Evolutionary conservation across 2,329 filamentous ascomycete genomes (phyloP).

Genomic region (Cladorrhinum sp.): DNA sequence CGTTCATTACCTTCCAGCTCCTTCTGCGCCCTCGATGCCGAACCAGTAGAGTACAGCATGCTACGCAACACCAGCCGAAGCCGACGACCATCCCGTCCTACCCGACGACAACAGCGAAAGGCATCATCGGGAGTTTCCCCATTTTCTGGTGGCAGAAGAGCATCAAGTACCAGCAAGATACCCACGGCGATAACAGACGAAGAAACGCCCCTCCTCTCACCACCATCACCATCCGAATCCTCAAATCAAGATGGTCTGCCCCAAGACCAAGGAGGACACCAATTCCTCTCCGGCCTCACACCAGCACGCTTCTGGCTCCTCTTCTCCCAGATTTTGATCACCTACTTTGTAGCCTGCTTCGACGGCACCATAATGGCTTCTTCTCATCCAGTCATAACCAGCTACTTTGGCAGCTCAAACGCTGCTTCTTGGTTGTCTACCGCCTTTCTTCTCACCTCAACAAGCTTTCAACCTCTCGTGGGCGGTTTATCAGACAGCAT

Average conservation of each 20-base stretch:
- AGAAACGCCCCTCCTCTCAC: conserved; percentile 16
- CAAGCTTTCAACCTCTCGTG: conserved; percentile 71
- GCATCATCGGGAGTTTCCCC: background rate
- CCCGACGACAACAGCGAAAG: background rate
- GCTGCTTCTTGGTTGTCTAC: conserved; percentile 81
- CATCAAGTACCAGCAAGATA: background rate
- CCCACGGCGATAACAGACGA: too few species aligned
- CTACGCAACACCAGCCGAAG: conserved; percentile 34
- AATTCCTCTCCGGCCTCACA: conserved; percentile 47
- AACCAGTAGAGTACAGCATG: conserved; percentile 40
- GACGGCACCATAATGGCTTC: conserved; percentile 81
- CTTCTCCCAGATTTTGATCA: conserved; percentile 57
- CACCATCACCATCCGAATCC: background rate
- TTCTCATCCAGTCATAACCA: conserved; percentile 74
- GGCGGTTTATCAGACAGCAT: conserved; percentile 72
- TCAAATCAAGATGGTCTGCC: background rate
- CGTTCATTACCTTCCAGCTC: conserved; percentile 15
- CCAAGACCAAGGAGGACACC: conserved; percentile 16
- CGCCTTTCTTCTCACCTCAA: conserved; percentile 72
- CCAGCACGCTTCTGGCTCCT: conserved; percentile 59
- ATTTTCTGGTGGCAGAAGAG: background rate
- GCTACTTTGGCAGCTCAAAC: conserved; percentile 74
- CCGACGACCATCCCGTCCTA: conserved; percentile 6
- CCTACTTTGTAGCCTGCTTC: conserved; percentile 61
- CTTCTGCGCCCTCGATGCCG: conserved; percentile 40